A percentile compares a stretch with the other conserved stretches of the same genome.
phyloP scores from a whole-genome alignment of 2,329 filamentous ascomycete species.

The Trichoderma sp. region DNA sequence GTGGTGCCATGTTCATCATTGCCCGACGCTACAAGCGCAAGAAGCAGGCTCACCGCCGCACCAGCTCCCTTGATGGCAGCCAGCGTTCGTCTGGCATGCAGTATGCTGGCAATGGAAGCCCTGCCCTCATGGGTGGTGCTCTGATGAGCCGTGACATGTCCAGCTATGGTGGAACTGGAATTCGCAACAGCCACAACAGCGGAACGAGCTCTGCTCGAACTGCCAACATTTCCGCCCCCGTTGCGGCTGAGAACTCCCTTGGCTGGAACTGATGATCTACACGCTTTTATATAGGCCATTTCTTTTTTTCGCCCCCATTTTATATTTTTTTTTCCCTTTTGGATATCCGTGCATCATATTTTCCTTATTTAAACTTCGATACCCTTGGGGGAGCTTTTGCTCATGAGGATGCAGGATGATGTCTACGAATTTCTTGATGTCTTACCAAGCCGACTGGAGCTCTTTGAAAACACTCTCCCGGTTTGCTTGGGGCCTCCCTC shows the following conservation, averaged over 20 bases:
- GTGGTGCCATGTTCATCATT: slow-evolving; percentile 90
- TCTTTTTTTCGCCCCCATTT: slow-evolving; percentile 23
- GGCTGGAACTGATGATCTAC: slow-evolving; percentile 72
- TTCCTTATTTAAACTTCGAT: slow-evolving; percentile 30
- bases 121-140: slow-evolving; percentile 68
- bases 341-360: slow-evolving; percentile 21
- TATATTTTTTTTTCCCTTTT: slow-evolving; percentile 26
- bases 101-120: slow-evolving; percentile 48
- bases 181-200: slow-evolving; percentile 62
- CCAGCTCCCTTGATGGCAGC: slow-evolving; percentile 64
- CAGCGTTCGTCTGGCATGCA: slow-evolving; percentile 50
- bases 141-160: slow-evolving; percentile 56
- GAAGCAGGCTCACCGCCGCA: slow-evolving; percentile 71
- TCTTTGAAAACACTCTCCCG: not conserved
- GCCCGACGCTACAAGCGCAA: slow-evolving; percentile 87
- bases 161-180: slow-evolving; percentile 50
- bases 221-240: slow-evolving; percentile 77
- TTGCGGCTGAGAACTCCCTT: slow-evolving; percentile 90
- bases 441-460: not conserved
- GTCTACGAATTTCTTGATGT: slow-evolving; percentile 7
- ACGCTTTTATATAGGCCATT: slow-evolving; percentile 20
- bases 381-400: slow-evolving; percentile 30
- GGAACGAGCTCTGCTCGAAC: slow-evolving; percentile 56
- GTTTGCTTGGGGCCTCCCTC: not conserved
- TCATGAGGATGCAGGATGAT: slow-evolving; percentile 12